Base-by-base conservation (phyloP, 805 yeast genomes). In the Starmerella floricola region DNA sequence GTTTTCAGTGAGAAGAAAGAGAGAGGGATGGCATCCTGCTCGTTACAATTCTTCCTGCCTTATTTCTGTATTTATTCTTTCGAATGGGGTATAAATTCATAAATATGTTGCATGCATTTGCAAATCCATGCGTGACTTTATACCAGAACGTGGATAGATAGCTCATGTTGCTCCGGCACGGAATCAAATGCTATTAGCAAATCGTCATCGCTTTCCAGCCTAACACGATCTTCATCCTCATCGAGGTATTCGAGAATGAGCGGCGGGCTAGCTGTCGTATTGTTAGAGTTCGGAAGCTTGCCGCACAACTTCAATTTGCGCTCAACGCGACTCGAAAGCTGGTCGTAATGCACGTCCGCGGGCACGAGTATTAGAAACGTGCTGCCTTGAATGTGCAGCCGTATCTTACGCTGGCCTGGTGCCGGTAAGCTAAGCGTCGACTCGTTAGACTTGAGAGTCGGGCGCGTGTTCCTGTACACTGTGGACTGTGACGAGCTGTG, bases 221-320 rank as follows among this genome's bases (percentile, higher is more conserved):
- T 76, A 33, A 91, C 93, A 58, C 74, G 79, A 59, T 91, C 98
- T 15, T 94, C 95, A 58, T 91, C 98, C 62, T 91, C 98, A 61
- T 91, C 98, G 57, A 76, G 76, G 58, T 85, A 88, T 60, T 78
- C 78, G 47, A 91, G 68, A 54, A 79, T 72, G 31, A 72, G 62
- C 18, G 62, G 66, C 41, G 36, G 38, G 36, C 59, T 58, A n/a
- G 55, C 47, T 43, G 64, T n/a, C n/a, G n/a, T n/a, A n/a, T n/a
- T n/a, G n/a, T n/a, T 62, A 2, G 32, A 15, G 11, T 33, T 21
- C 8, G 41, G 34, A 6, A 47, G 27, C 36, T 65, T 68, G 19
- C 78, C 80, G 41, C 75, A 67, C 39, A 72, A 70, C 34, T 68
- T 64, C 36, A 77, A 58, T 55, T 77, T 76, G 37, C 68, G 68